Percentiles rank a stretch among this genome's conserved stretches.
Evolutionary conservation across 345 rosid genomes (phyloP).

Genomic region (Crucihimalaya himalaica): DNA sequence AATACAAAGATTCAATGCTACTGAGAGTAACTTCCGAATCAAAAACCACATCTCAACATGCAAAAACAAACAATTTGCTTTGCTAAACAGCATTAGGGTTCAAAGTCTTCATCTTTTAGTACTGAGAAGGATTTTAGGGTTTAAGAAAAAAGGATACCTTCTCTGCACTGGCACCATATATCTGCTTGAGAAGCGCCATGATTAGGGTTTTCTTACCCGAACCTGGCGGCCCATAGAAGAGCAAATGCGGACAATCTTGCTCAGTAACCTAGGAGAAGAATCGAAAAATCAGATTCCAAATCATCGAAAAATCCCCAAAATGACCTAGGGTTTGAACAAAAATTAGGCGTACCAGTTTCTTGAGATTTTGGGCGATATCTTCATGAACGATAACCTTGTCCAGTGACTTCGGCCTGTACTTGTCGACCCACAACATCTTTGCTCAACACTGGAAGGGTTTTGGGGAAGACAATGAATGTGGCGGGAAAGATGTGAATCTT

Average conservation of each 20-base stretch:
- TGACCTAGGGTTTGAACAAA: conserved; percentile 26
- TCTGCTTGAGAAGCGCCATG: conserved; percentile 84
- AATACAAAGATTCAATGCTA: background rate
- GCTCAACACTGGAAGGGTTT: background rate
- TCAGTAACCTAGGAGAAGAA: conserved; percentile 60
- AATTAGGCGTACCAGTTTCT: conserved; percentile 71
- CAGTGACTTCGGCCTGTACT: conserved; percentile 93
- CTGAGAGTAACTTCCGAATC: background rate
- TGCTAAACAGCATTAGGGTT: background rate
- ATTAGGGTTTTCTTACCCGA: conserved; percentile 99
- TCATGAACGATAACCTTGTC: conserved; percentile 78
- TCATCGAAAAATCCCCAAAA: background rate
- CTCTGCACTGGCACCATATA: conserved; percentile 82
- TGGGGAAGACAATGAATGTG: conserved; percentile 9
- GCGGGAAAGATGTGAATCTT: conserved; percentile 40
- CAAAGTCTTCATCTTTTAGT: conserved; percentile 18
- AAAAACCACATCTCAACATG: conserved; percentile 19
- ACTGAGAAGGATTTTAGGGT: background rate
- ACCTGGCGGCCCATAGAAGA: conserved; percentile 96
- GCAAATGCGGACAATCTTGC: conserved; percentile 96
- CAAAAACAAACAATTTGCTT: background rate
- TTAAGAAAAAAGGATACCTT: conserved; percentile 50
- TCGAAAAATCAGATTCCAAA: background rate
- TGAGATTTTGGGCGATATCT: conserved; percentile 81
- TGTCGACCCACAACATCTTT: conserved; percentile 97